Base-by-base conservation (phyloP, 106 monocot genomes). In the Platanthera zijinensis region DNA sequence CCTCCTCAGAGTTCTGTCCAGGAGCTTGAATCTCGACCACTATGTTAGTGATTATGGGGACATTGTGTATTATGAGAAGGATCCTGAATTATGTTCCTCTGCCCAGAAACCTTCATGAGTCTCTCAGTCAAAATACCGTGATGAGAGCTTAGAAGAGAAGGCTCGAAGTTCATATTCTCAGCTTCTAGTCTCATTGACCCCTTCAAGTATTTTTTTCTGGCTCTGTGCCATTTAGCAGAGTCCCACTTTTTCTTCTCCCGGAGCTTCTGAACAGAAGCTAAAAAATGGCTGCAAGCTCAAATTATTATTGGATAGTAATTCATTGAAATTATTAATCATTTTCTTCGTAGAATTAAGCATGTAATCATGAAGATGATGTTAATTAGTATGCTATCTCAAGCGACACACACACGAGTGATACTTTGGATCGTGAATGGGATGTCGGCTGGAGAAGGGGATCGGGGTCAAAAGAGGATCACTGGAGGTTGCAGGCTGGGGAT, bases 21-120 rank as follows among this genome's bases (percentile, higher is more conserved):
- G 81, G 63, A 95, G 95, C 76, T 75, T 95, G 73, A 84, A 83
- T 72, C 14, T 56, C 17, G 95, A 95, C 67, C 95, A 95, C 74
- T 92, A 83, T 76, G 95, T 95, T 46, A 85, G 86, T 53, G 87
- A 92, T 81, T 72, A 69, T 2, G 95, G 91, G 67, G 95, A 95
- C 39, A 76, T 95, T 13, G 89, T 95, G 45, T 95, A 87, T 81
- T 95, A 95, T 62, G 82, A 95, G 74, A 82, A 85, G 1, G 91
- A 95, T 71, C 83, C 82, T 78, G 72, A 74, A 30, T 8, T 75
- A 32, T 74, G 8, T 28, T 71, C 70, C 17, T 71, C 70, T 48
- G 12, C 70, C 11, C 45, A 12, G 48, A 71, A 71, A n/a, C 48
- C 70, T 18, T 17, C 13, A 15, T 71, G 70, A 71, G 48, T 48